phyloP scores from a whole-genome alignment of 2,329 filamentous ascomycete genomes.

The Pestalotiopsis sp. region DNA sequence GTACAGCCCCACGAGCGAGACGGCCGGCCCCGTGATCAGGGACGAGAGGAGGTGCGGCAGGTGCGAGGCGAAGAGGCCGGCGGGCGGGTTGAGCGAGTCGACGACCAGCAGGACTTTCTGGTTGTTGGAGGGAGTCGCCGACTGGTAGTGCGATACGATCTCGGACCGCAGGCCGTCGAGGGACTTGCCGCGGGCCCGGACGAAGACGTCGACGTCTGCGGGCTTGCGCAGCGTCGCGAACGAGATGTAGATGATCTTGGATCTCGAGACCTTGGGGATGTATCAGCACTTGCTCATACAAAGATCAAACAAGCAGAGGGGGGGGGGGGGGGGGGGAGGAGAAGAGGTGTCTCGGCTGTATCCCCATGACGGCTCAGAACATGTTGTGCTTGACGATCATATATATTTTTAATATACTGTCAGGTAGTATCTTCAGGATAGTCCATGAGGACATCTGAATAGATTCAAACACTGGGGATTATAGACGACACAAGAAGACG shows the following conservation, averaged over 20 bases:
- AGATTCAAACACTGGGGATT: background rate
- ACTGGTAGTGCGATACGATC: constrained; percentile 56
- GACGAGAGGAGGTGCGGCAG: constrained; percentile 72
- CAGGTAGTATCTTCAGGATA: no score
- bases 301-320: background rate
- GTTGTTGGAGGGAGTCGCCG: constrained; percentile 28
- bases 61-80: constrained; percentile 54
- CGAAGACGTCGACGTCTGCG: constrained; percentile 66
- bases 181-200: constrained; percentile 65
- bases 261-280: constrained; percentile 56
- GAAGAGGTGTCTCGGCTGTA: background rate
- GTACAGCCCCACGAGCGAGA: constrained; percentile 78
- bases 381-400: background rate
- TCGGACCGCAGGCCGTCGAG: constrained; percentile 61
- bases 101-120: constrained; percentile 72
- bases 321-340: background rate
- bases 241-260: constrained; percentile 75
- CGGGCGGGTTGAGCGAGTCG: constrained; percentile 75
- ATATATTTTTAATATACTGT: no score
- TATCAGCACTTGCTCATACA: constrained; percentile 15
- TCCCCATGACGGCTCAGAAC: background rate
- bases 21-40: constrained; percentile 64
- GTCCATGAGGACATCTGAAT: no score
- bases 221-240: constrained; percentile 74
- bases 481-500: background rate